Evolutionary conservation across 805 yeast species (phyloP).

Genomic region (Candida bentonensis): DNA sequence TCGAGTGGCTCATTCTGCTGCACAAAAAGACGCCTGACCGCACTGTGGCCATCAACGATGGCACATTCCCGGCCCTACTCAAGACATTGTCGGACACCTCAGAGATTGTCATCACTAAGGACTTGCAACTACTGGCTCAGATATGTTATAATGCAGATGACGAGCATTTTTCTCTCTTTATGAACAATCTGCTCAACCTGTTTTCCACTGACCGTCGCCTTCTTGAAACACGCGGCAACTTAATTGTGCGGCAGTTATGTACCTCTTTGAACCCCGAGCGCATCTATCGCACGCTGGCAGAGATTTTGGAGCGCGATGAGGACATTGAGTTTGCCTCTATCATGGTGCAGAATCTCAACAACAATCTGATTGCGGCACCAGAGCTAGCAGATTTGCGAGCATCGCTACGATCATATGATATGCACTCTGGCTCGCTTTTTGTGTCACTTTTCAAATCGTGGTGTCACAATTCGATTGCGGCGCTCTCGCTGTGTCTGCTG

Average conservation of each 20-base stretch:
- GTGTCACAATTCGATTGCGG: constrained; percentile 86
- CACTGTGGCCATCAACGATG: constrained; percentile 33
- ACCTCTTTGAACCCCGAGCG: constrained; percentile 68
- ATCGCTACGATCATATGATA: constrained; percentile 47
- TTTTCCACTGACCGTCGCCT: constrained; percentile 58
- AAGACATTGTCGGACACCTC: constrained; percentile 62
- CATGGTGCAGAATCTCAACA: constrained; percentile 77
- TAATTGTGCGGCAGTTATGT: constrained; percentile 74
- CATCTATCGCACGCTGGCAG: constrained; percentile 67
- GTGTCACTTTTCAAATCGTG: constrained; percentile 71
- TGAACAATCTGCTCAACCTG: constrained; percentile 52
- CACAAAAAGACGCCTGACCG: constrained; percentile 54
- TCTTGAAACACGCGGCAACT: constrained; percentile 62
- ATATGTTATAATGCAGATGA: constrained; percentile 62
- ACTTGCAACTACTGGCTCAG: constrained; percentile 56
- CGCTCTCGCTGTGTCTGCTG: constrained; percentile 67
- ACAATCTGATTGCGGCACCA: constrained; percentile 72
- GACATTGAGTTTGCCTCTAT: constrained; percentile 61
- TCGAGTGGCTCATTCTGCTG: constrained; percentile 81
- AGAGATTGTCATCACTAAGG: constrained; percentile 64
- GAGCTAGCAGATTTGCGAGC: constrained; percentile 61
- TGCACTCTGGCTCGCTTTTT: constrained; percentile 51
- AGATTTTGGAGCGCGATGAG: constrained; percentile 46
- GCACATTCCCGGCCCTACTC: constrained; percentile 62
- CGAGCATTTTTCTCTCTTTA: constrained; percentile 59